Percentiles rank a stretch among this genome's conserved stretches.
These are phyloP conservation scores for Dryadomyces quercus-mongolicae DNA, from an alignment of 2,329 filamentous ascomycete genomes.

Conservation along the genomic window DNA sequence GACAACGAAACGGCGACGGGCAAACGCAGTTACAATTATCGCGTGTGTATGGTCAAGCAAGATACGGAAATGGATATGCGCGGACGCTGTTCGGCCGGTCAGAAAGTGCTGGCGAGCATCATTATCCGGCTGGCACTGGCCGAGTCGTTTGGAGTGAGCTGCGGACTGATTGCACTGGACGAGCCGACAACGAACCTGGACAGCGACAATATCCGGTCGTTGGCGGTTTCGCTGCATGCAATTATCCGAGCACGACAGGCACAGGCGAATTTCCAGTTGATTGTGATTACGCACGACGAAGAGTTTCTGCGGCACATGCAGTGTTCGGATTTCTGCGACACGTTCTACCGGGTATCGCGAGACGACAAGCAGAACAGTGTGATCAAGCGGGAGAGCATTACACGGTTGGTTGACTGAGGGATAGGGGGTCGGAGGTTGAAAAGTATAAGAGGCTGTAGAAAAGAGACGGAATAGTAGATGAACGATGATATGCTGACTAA, in stretches of 20 bases:
- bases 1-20: constrained; percentile 58
- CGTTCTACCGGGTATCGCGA: constrained; percentile 77
- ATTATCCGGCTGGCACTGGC: constrained; percentile 94
- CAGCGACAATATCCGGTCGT: constrained; percentile 80
- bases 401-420: constrained; percentile 32
- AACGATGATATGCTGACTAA: no score
- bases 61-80: constrained; percentile 99
- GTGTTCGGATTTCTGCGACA: constrained; percentile 83
- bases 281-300: constrained; percentile 98
- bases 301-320: constrained; percentile 91
- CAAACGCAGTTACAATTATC: constrained; percentile 80
- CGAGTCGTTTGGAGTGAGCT: constrained; percentile 92
- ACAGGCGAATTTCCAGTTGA: constrained; percentile 93
- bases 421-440: not conserved
- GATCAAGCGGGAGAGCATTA: constrained; percentile 60
- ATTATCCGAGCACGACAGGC: constrained; percentile 76
- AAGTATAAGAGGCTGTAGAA: no score
- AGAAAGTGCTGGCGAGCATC: constrained; percentile 93
- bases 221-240: constrained; percentile 72
- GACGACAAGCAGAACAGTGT: constrained; percentile 78
- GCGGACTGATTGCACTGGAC: constrained; percentile 90
- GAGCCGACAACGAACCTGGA: constrained; percentile 97
- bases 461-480: not conserved
- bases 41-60: constrained; percentile 94
- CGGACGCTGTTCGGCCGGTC: constrained; percentile 88